Conservation (phyloP, 805 yeast species). For the Cyberlindnera mississippiensis region DNA sequence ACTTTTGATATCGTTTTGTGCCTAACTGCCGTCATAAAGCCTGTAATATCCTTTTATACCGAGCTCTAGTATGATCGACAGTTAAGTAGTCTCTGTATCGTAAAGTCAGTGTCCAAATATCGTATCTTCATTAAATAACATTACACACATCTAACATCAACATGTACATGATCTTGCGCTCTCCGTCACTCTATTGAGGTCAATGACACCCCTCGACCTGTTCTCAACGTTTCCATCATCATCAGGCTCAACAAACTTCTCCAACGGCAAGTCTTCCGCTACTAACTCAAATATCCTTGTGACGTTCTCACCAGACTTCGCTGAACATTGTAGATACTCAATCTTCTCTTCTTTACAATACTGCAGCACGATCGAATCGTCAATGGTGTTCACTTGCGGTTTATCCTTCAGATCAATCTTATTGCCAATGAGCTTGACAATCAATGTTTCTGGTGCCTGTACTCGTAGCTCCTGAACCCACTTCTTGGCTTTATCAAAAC, state of each 20-base stretch:
- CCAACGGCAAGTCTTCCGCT: conserved; percentile 46
- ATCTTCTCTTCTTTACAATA: conserved; percentile 25
- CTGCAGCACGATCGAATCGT: conserved; percentile 13
- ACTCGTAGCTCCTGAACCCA: conserved; percentile 92
- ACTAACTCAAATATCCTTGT: conserved; percentile 36
- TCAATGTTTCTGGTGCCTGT: conserved; percentile 69
- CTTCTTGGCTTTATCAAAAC: conserved; percentile 73
- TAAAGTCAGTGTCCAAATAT: too few species aligned
- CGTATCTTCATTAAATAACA: too few species aligned
- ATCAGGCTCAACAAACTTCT: conserved; percentile 9
- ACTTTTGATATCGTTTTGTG: not conserved
- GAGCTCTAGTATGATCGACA: not conserved
- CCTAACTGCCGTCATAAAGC: too few species aligned
- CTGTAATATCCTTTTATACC: too few species aligned
- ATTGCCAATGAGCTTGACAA: conserved; percentile 86
- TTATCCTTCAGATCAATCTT: conserved; percentile 56
- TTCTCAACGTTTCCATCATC: conserved; percentile 11
- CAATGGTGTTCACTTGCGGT: conserved; percentile 21
- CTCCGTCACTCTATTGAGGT: conserved; percentile 25
- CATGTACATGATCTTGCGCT: conserved; percentile 7
- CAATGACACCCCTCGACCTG: conserved; percentile 30
- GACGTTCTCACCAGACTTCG: conserved; percentile 68
- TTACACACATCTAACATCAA: too few species aligned
- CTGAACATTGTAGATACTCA: conserved; percentile 31
- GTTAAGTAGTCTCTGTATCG: too few species aligned